Base-by-base conservation (phyloP, 2,329 filamentous ascomycete genomes). In the Fusarium anguioides region DNA sequence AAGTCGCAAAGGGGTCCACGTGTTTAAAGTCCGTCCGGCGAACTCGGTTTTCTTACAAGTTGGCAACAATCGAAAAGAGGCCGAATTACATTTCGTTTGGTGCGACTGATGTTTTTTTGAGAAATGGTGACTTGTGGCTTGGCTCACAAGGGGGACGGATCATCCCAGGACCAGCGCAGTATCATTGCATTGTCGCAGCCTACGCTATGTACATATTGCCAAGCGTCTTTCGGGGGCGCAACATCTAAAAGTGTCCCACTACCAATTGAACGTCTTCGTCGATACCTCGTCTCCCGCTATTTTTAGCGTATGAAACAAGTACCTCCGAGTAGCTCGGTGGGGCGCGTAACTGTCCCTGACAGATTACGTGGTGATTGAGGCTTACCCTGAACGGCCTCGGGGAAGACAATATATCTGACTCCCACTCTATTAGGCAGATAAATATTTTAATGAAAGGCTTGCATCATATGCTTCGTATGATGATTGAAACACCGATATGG, bases 1-100 rank as follows among this genome's bases (percentile, higher is more conserved):
- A 45, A 58, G 66, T 68, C 70, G 66, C 70, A 72, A 72, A 68
- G 54, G 37, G 48, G 37, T 58, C 53, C 41, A 60, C 61, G 67
- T 50, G 58, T 67, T 54, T 42, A 52, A 42, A 60, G 66, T 72
- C 66, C 68, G 58, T 47, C 68, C 60, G 46, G 70, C 58, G 66
- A 72, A 66, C 68, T 58, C 15, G 27, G 17, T 24, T 62, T 49
- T 27, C 27, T 35, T 17, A 39, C 20, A 55, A n/a, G 23, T 41
- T 21, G 20, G 44, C 21, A 41, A 27, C 15, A 26, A 26, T 39
- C 20, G 35, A 45, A 23, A 27, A 26, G 17, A 14, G 26, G 12
- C 31, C 18, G 10, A 24, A 5, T 5, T 15, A 21, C 26, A 35
- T 40, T 61, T 55, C n/a, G 29, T 53, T 49, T 44, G 26, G 53